Evolutionary conservation across 805 yeast species (phyloP).

Genomic region (Saccharomycopsis malanga): DNA sequence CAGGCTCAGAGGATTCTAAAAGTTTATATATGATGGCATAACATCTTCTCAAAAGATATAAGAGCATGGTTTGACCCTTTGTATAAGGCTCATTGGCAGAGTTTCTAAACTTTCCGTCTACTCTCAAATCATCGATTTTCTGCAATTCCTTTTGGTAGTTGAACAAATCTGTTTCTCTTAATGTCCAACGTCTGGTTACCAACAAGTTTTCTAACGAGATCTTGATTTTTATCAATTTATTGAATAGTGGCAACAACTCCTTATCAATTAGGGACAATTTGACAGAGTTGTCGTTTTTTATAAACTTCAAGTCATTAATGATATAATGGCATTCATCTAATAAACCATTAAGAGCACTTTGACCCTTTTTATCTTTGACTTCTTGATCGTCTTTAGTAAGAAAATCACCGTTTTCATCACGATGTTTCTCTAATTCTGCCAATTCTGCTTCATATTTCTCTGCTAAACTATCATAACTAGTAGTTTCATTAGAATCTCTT

Average conservation of each 20-base stretch:
- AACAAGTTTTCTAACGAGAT: slow-evolving; percentile 72
- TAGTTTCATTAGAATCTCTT: slow-evolving; percentile 26
- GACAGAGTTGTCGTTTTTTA: slow-evolving; percentile 26
- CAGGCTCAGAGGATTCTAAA: slow-evolving; percentile 90
- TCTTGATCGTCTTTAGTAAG: slow-evolving; percentile 18
- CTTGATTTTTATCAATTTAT: slow-evolving; percentile 57
- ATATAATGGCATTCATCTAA: slow-evolving; percentile 79
- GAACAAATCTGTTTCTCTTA: slow-evolving; percentile 91
- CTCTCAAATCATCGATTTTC: slow-evolving; percentile 65
- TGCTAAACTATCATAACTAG: slow-evolving; percentile 23
- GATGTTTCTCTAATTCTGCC: slow-evolving; percentile 36
- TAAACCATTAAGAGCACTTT: slow-evolving; percentile 57
- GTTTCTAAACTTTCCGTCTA: slow-evolving; percentile 46
- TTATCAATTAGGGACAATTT: slow-evolving; percentile 36
- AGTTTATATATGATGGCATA: slow-evolving; percentile 86
- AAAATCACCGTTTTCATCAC: slow-evolving; percentile 55
- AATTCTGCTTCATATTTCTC: slow-evolving; percentile 34
- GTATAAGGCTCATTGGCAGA: slow-evolving; percentile 27
- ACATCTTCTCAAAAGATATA: slow-evolving; percentile 82
- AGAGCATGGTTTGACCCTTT: slow-evolving; percentile 53
- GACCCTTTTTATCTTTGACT: slow-evolving; percentile 31
- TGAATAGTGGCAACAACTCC: slow-evolving; percentile 52
- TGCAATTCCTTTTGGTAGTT: slow-evolving; percentile 69
- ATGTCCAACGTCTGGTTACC: slow-evolving; percentile 94
- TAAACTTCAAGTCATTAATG: slow-evolving; percentile 57